These are phyloP conservation scores for Pyrenophora teres DNA, from an alignment of 2,329 filamentous ascomycete genomes.

Conservation along the genomic window DNA sequence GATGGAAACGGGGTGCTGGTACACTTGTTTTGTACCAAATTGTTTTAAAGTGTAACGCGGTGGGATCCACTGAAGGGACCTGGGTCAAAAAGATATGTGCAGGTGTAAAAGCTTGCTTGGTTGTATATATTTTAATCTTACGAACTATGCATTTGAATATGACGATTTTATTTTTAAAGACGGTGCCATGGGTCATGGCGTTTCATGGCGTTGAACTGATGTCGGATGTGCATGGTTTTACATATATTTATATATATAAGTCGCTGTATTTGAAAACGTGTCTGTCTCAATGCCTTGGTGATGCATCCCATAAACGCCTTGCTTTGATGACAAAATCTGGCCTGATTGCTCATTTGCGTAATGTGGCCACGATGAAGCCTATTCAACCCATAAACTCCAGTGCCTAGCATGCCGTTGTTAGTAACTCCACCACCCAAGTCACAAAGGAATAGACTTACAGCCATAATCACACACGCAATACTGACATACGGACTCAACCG, in stretches of 20 bases:
- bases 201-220: no score
- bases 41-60: neutral
- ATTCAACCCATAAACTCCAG: constrained; percentile 37
- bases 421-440: no score
- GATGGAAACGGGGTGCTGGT: constrained; percentile 26
- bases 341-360: neutral
- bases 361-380: neutral
- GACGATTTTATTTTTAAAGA: no score
- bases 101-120: constrained; percentile 17
- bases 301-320: neutral
- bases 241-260: no score
- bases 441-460: no score
- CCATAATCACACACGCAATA: constrained; percentile 91
- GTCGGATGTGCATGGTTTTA: neutral
- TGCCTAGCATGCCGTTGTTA: constrained; percentile 18
- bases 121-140: constrained; percentile 28
- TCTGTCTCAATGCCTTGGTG: no score
- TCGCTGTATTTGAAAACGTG: no score
- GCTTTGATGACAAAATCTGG: neutral
- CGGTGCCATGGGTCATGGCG: no score
- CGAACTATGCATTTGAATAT: constrained; percentile 1
- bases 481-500: constrained; percentile 93
- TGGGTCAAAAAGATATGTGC: constrained; percentile 4
- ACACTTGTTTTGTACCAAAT: constrained; percentile 27
- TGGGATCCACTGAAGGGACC: neutral